These are phyloP conservation scores for Stylosanthes scabra DNA, from an alignment of 331 rosid species.

Conservation along the genomic window DNA sequence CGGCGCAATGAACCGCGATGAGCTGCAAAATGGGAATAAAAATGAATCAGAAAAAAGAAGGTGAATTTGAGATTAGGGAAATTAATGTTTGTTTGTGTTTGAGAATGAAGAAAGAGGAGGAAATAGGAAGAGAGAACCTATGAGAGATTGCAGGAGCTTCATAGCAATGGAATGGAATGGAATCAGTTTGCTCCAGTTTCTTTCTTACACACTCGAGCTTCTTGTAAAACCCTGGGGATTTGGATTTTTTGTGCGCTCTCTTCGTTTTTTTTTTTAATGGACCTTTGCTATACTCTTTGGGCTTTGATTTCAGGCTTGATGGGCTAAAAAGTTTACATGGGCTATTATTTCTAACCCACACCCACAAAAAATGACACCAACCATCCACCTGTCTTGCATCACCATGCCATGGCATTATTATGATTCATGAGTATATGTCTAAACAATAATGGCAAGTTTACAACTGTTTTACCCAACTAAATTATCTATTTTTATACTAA, in stretches of 20 bases:
- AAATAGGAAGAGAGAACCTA: constrained; percentile 50
- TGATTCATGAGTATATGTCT: no score
- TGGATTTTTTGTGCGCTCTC: neutral
- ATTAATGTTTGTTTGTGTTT: neutral
- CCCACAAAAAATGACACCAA: no score
- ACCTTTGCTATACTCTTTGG: no score
- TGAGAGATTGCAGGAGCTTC: constrained; percentile 69
- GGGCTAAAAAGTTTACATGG: no score
- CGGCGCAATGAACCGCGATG: constrained; percentile 55
- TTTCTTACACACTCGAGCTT: neutral
- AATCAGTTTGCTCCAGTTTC: constrained; percentile 17
- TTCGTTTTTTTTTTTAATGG: no score
- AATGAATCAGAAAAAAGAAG: neutral
- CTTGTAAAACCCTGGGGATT: constrained; percentile 52
- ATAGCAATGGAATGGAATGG: constrained; percentile 38
- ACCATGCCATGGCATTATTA: no score
- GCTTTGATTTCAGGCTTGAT: no score
- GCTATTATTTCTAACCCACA: no score
- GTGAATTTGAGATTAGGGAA: constrained; percentile 8
- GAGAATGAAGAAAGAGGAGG: neutral
- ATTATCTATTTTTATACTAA: no score
- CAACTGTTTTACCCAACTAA: no score
- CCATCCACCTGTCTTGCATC: no score
- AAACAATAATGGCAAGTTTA: no score
- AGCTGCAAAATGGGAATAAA: constrained; percentile 43